These are phyloP conservation scores for Mortierella alpina DNA, from an alignment of 192 early-diverging fungal genomes.

Conservation along the genomic window DNA sequence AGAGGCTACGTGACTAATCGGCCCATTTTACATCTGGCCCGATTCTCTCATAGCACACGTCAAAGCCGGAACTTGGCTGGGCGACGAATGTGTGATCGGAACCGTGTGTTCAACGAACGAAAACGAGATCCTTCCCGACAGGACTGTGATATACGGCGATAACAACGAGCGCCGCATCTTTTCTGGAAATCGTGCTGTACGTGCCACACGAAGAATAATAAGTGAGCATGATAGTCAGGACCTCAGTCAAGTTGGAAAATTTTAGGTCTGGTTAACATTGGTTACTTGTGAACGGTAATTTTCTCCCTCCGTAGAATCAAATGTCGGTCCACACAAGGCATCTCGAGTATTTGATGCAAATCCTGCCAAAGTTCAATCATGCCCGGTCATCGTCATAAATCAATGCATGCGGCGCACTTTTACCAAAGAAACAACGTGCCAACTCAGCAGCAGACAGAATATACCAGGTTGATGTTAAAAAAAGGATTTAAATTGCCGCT, in stretches of 20 bases:
- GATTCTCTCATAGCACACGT: conserved; percentile 58
- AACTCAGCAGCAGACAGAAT: too few relatives aligned
- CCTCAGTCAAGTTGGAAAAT: conserved; percentile 2
- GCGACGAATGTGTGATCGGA: conserved; percentile 79
- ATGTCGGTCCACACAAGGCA: conserved; percentile 70
- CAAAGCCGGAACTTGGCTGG: conserved; percentile 64
- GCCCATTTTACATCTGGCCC: not conserved
- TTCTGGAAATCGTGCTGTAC: conserved; percentile 49
- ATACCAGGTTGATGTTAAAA: too few relatives aligned
- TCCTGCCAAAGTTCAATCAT: conserved; percentile 70
- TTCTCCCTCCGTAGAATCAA: conserved; percentile 55
- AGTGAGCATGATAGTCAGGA: too few relatives aligned
- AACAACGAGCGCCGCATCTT: conserved; percentile 65
- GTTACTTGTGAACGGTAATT: conserved; percentile 1
- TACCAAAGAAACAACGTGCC: too few relatives aligned
- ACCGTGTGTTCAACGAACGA: conserved; percentile 69
- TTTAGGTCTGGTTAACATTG: not conserved
- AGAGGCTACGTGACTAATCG: too few relatives aligned
- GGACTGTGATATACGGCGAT: conserved; percentile 76
- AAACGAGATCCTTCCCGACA: conserved; percentile 67
- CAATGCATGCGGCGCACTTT: not conserved
- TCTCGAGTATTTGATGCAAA: conserved; percentile 72
- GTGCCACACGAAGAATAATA: not conserved
- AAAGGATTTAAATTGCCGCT: too few relatives aligned
- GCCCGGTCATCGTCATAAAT: conserved; percentile 40